Evolutionary conservation across 2,329 filamentous ascomycete genomes (phyloP).

Genomic region (Stenocarpella maydis): DNA sequence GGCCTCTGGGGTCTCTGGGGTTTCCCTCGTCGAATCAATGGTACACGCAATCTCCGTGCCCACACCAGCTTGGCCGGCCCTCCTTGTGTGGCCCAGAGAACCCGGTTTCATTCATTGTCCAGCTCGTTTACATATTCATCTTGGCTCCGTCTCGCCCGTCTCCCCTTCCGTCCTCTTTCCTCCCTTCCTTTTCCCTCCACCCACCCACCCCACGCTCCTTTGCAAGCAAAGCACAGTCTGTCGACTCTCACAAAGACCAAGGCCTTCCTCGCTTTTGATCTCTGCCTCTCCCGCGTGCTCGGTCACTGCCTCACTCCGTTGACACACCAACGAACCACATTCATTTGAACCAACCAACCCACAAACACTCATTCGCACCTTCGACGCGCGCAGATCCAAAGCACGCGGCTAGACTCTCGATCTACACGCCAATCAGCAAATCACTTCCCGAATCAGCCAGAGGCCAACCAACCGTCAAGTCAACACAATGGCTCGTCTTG

Average conservation of each 20-base stretch:
- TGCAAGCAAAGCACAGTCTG: constrained; percentile 4
- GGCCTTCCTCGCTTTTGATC: constrained; percentile 27
- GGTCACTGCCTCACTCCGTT: constrained; percentile 23
- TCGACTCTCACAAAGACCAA: constrained; percentile 5
- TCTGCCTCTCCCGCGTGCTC: constrained; percentile 24
- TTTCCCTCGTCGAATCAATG: too few relatives aligned
- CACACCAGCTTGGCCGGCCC: constrained; percentile 6
- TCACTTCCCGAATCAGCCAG: constrained; percentile 7
- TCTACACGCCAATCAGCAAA: constrained; percentile 2
- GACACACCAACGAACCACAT: constrained; percentile 30
- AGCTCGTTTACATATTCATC: constrained; percentile 16
- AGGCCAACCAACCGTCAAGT: not conserved
- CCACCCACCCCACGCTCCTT: constrained; percentile 30
- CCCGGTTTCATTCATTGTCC: too few relatives aligned
- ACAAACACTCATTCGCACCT: constrained; percentile 26
- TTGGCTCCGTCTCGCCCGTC: constrained; percentile 25
- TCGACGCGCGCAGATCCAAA: not conserved
- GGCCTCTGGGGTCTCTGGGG: too few relatives aligned
- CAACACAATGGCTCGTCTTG: constrained; percentile 37
- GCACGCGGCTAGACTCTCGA: not conserved
- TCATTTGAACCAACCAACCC: constrained; percentile 22
- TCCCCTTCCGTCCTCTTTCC: not conserved
- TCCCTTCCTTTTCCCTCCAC: not conserved
- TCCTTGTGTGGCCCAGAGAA: not conserved
- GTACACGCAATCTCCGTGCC: constrained; percentile 5